Evolutionary conservation across 2,329 filamentous ascomycete species (phyloP).

Genomic region (Phaeophleospora eucalypticola): DNA sequence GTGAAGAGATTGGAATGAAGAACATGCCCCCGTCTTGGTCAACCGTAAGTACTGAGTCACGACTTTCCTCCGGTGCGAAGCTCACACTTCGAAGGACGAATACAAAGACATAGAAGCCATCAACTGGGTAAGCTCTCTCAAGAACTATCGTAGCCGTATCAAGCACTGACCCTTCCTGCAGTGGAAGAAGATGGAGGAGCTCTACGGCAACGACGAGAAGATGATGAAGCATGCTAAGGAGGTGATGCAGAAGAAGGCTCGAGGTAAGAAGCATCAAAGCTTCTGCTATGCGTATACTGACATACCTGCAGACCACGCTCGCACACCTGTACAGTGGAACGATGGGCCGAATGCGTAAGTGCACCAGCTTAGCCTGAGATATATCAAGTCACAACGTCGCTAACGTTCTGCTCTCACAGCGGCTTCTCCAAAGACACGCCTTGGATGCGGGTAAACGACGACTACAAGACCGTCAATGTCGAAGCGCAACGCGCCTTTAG

Average conservation of each 20-base stretch:
- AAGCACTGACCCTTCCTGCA: not conserved
- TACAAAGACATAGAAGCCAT: slow-evolving; percentile 53
- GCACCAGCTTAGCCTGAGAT: not conserved
- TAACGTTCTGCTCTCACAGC: too few relatives aligned
- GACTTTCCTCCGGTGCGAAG: not conserved
- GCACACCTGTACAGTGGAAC: slow-evolving; percentile 67
- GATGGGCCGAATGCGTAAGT: slow-evolving; percentile 44
- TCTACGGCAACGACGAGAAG: slow-evolving; percentile 27
- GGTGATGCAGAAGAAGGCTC: slow-evolving; percentile 18
- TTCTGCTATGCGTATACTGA: not conserved
- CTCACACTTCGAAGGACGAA: slow-evolving; percentile 29
- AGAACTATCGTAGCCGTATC: too few relatives aligned
- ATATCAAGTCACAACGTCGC: too few relatives aligned
- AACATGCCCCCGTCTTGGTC: slow-evolving; percentile 44
- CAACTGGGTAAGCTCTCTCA: slow-evolving; percentile 47
- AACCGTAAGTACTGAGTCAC: slow-evolving; percentile 19
- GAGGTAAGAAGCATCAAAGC: not conserved
- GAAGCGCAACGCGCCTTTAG: slow-evolving; percentile 44
- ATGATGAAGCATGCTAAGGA: slow-evolving; percentile 15
- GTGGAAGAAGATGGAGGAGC: slow-evolving; percentile 46
- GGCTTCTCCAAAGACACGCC: slow-evolving; percentile 58
- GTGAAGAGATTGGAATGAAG: slow-evolving; percentile 50
- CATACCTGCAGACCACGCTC: slow-evolving; percentile 41
- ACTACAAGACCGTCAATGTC: slow-evolving; percentile 55
- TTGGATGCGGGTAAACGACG: slow-evolving; percentile 59